A percentile compares a stretch with the other conserved stretches of the same genome.
Evolutionary conservation across 139 green algal species (phyloP).

Genomic region (Volvox reticuliferus): DNA sequence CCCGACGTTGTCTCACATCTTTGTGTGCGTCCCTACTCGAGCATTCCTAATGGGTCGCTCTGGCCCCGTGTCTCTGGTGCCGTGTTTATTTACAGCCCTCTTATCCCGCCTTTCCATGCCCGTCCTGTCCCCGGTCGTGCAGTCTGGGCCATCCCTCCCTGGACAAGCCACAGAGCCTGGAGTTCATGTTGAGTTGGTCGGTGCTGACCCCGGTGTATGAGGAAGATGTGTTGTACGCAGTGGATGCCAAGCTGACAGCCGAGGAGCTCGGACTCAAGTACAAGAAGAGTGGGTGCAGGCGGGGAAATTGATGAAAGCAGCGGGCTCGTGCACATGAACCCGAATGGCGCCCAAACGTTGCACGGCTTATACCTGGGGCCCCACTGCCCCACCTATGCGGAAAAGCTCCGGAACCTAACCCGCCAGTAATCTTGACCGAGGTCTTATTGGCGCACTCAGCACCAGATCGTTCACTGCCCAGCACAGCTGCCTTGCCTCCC

Average conservation of each 20-base stretch:
- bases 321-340: no score
- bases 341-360: no score
- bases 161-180: constrained; percentile 58
- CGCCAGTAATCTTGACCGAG: neutral
- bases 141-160: constrained; percentile 76
- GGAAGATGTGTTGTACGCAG: constrained; percentile 83
- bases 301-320: no score
- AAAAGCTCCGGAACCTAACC: no score
- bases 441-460: neutral
- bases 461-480: no score
- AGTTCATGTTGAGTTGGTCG: constrained; percentile 46
- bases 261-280: constrained; percentile 34
- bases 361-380: no score
- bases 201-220: constrained; percentile 81
- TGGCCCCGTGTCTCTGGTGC: no score
- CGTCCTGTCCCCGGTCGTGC: neutral
- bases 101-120: neutral
- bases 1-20: no score
- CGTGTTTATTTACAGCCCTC: no score
- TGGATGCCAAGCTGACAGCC: constrained; percentile 57
- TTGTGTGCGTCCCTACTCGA: no score
- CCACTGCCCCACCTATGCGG: no score
- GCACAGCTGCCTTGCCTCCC: neutral
- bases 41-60: no score
- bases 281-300: constrained; percentile 39